Evolutionary conservation across 1,284 basidiomycete genomes (phyloP).

Genomic region (Psilocybe mexicana): DNA sequence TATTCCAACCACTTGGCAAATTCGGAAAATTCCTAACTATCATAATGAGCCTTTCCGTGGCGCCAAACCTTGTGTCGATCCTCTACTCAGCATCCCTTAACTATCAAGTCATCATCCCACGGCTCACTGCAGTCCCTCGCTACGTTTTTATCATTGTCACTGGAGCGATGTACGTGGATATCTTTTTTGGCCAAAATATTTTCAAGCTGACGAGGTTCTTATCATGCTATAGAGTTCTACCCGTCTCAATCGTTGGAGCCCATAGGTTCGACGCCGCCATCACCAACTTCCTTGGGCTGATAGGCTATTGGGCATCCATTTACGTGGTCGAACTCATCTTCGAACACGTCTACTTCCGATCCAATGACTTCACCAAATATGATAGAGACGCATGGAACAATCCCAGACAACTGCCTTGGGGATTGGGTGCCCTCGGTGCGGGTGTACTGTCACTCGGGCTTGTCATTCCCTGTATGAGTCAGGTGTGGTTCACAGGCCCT

Average conservation of each 20-base stretch:
- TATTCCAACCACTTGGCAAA: constrained; percentile 66
- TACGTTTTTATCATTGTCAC: constrained; percentile 84
- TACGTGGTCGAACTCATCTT: constrained; percentile 58
- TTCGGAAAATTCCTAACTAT: constrained; percentile 89
- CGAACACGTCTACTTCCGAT: constrained; percentile 66
- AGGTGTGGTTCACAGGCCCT: constrained; percentile 73
- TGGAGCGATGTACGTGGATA: constrained; percentile 66
- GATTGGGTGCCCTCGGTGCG: constrained; percentile 58
- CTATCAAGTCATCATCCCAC: constrained; percentile 79
- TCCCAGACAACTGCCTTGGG: constrained; percentile 56
- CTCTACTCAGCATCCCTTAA: constrained; percentile 85
- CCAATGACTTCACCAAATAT: constrained; percentile 50
- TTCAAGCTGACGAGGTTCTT: no score
- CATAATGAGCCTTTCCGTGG: constrained; percentile 73
- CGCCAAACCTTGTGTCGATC: constrained; percentile 82
- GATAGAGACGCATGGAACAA: constrained; percentile 55
- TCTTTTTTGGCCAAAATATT: background rate
- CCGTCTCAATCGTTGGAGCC: constrained; percentile 66
- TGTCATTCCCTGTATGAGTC: constrained; percentile 65
- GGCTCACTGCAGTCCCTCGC: constrained; percentile 68
- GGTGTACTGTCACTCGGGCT: constrained; percentile 52
- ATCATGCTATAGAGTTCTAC: constrained; percentile 41
- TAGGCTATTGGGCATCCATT: constrained; percentile 70
- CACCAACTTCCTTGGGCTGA: constrained; percentile 68
- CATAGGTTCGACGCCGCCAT: constrained; percentile 66